Conservation (phyloP, 2,329 filamentous ascomycete genomes). For the Talaromyces sp. region DNA sequence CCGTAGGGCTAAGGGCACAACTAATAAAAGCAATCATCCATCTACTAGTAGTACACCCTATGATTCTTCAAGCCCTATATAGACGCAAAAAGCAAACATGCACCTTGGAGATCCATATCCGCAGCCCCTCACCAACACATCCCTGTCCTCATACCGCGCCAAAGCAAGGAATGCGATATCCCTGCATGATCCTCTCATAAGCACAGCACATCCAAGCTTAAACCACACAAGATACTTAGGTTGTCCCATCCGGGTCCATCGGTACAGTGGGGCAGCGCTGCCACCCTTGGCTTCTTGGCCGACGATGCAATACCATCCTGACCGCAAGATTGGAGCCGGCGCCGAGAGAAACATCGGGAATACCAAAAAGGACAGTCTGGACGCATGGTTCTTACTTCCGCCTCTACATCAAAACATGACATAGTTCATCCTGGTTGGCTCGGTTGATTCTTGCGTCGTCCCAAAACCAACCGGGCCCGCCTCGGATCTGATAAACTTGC, state of each 20-base stretch:
- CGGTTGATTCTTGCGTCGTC: neutral
- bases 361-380: too few relatives aligned
- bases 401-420: neutral
- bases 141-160: too few relatives aligned
- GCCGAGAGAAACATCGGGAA: neutral
- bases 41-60: too few relatives aligned
- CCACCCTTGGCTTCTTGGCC: neutral
- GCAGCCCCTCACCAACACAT: too few relatives aligned
- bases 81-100: too few relatives aligned
- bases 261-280: constrained; percentile 2
- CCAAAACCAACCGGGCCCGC: neutral
- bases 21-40: too few relatives aligned
- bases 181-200: neutral
- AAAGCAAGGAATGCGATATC: neutral
- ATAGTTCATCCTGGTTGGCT: neutral
- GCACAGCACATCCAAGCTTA: neutral
- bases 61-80: too few relatives aligned
- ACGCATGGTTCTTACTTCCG: neutral
- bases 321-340: neutral
- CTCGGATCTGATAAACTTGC: constrained; percentile 14
- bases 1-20: too few relatives aligned
- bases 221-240: neutral
- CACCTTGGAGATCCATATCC: too few relatives aligned
- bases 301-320: neutral
- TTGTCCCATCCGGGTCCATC: constrained; percentile 1